Conservation (phyloP, 768 basidiomycete genomes). For the Agaricus sinodeliciosus region DNA sequence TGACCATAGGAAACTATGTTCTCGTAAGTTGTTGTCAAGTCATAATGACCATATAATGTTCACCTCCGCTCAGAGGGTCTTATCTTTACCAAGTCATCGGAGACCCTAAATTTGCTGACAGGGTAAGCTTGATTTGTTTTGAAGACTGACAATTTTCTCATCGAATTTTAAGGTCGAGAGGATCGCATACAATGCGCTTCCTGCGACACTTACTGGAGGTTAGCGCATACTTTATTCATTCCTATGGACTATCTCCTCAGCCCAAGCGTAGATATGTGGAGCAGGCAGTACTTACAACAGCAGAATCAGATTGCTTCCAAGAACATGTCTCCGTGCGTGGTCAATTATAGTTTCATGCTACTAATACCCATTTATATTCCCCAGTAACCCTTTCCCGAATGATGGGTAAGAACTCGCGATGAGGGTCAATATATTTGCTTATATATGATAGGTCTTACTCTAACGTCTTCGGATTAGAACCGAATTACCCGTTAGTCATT, state of each 20-base stretch:
- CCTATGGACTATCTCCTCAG: background rate
- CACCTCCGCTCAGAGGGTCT: conserved; percentile 31
- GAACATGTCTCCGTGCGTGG: conserved; percentile 44
- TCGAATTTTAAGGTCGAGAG: conserved; percentile 28
- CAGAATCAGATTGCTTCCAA: conserved; percentile 51
- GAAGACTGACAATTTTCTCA: background rate
- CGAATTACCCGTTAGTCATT: conserved; percentile 38
- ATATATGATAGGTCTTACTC: conserved; percentile 31
- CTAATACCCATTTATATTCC: background rate
- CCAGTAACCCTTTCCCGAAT: conserved; percentile 45
- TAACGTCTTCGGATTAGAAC: conserved; percentile 44
- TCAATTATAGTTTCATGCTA: background rate
- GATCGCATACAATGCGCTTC: conserved; percentile 46
- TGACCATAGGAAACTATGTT: conserved; percentile 50
- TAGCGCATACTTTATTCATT: conserved; percentile 1
- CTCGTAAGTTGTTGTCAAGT: conserved; percentile 30
- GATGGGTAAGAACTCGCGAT: conserved; percentile 33
- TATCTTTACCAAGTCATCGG: conserved; percentile 52
- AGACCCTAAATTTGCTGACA: conserved; percentile 43
- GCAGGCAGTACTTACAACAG: conserved; percentile 51
- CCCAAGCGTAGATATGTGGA: conserved; percentile 42
- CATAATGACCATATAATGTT: background rate
- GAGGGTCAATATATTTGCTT: background rate
- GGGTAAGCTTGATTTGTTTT: conserved; percentile 22
- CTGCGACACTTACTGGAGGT: conserved; percentile 41